Percentiles rank a stretch among this genome's conserved stretches.
These are phyloP conservation scores for Byssoonygena ceratinophila DNA, from an alignment of 2,329 filamentous ascomycete genomes.

Conservation along the genomic window DNA sequence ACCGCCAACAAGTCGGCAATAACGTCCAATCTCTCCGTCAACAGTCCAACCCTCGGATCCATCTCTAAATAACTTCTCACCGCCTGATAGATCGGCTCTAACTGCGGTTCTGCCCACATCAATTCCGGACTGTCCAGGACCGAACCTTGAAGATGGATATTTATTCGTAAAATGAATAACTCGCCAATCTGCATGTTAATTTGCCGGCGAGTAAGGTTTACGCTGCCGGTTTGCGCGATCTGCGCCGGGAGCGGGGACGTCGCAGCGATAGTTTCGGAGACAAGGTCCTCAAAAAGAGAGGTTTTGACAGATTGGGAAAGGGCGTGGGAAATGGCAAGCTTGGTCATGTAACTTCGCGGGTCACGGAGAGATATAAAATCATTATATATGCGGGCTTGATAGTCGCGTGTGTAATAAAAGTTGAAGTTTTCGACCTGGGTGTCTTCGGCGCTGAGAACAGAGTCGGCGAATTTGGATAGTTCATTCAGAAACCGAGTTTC, in stretches of 20 bases:
- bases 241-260: conserved; percentile 89
- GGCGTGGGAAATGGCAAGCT: conserved; percentile 90
- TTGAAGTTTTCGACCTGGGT: conserved; percentile 97
- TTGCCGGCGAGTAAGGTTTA: conserved; percentile 72
- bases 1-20: conserved; percentile 89
- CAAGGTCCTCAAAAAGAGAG: conserved; percentile 88
- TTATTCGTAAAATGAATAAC: conserved; percentile 93
- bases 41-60: conserved; percentile 81
- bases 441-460: conserved; percentile 78
- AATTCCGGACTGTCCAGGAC: conserved; percentile 94
- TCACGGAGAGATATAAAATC: conserved; percentile 94
- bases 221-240: conserved; percentile 85
- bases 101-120: conserved; percentile 95
- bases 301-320: conserved; percentile 96
- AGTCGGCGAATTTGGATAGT: conserved; percentile 83
- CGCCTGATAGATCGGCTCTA: conserved; percentile 92
- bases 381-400: conserved; percentile 97
- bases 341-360: conserved; percentile 96
- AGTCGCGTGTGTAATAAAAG: conserved; percentile 97
- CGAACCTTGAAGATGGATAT: conserved; percentile 93
- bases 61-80: conserved; percentile 94
- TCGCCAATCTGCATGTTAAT: conserved; percentile 99
- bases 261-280: conserved; percentile 83
- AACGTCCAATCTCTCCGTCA: conserved; percentile 84
- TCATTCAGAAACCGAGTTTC: conserved; percentile 89